phyloP scores from a whole-genome alignment of 2,329 filamentous ascomycete genomes.

The Trichophyton simii region DNA sequence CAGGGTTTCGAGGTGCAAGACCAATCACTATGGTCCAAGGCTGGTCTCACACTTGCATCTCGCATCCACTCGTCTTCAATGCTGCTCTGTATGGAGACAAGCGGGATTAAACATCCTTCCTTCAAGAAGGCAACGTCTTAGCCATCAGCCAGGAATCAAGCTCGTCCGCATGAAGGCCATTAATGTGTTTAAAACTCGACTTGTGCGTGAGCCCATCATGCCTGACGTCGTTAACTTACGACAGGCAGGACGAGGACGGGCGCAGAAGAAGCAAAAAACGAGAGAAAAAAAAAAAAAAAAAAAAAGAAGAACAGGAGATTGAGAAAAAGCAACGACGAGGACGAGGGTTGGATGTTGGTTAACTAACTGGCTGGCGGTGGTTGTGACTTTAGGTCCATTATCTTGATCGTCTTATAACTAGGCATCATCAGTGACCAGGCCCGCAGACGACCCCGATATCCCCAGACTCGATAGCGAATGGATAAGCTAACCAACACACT shows the following conservation, averaged over 20 bases:
- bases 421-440: background rate
- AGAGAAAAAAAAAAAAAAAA: background rate
- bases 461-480: background rate
- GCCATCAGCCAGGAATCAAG: background rate
- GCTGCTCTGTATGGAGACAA: background rate
- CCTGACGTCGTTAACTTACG: background rate
- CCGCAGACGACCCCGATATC: background rate
- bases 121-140: background rate
- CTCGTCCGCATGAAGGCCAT: background rate
- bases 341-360: background rate
- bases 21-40: constrained; percentile 5
- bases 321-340: background rate
- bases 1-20: background rate
- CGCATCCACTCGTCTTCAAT: background rate
- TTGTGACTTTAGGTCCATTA: background rate
- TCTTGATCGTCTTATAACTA: background rate
- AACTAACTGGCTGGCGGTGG: background rate
- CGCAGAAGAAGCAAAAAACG: background rate
- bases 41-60: constrained; percentile 3
- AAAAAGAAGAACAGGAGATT: background rate
- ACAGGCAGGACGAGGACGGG: background rate
- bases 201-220: background rate
- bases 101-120: background rate
- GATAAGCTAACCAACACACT: no score
- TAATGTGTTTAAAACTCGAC: constrained; percentile 2